These are phyloP conservation scores for Pichia thaimueangensis DNA, from an alignment of 805 yeast species.

Conservation along the genomic window DNA sequence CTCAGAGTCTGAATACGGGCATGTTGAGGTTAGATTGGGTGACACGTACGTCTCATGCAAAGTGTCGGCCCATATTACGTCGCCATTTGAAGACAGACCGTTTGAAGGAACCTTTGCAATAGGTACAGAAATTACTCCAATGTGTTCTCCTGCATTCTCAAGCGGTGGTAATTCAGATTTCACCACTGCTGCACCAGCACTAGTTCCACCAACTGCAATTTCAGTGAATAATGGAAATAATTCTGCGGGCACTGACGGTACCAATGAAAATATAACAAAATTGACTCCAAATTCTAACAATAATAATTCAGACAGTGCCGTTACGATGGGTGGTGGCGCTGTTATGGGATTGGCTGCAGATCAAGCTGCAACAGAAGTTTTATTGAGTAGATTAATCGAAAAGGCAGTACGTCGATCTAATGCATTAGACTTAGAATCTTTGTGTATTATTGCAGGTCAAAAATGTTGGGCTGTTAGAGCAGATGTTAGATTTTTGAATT, in stretches of 20 bases:
- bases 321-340: conserved; percentile 11
- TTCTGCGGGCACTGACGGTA: background rate
- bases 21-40: conserved; percentile 73
- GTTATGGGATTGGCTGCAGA: conserved; percentile 15
- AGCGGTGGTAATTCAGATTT: conserved; percentile 38
- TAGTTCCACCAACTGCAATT: conserved; percentile 8
- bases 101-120: conserved; percentile 87
- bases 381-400: conserved; percentile 78
- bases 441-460: conserved; percentile 86
- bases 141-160: conserved; percentile 85
- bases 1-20: conserved; percentile 58
- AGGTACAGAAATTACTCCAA: conserved; percentile 79
- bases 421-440: conserved; percentile 83
- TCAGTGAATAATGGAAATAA: background rate
- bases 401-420: conserved; percentile 87
- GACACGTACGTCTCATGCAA: conserved; percentile 64
- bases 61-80: conserved; percentile 66
- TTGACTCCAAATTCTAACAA: background rate
- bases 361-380: conserved; percentile 71
- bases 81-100: conserved; percentile 86
- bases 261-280: background rate
- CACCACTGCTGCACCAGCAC: conserved; percentile 11
- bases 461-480: conserved; percentile 90
- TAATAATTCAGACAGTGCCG: background rate
- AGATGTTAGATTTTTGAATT: conserved; percentile 81